These are phyloP conservation scores for Physcia stellaris DNA, from an alignment of 495 filamentous ascomycete genomes.

Conservation along the genomic window DNA sequence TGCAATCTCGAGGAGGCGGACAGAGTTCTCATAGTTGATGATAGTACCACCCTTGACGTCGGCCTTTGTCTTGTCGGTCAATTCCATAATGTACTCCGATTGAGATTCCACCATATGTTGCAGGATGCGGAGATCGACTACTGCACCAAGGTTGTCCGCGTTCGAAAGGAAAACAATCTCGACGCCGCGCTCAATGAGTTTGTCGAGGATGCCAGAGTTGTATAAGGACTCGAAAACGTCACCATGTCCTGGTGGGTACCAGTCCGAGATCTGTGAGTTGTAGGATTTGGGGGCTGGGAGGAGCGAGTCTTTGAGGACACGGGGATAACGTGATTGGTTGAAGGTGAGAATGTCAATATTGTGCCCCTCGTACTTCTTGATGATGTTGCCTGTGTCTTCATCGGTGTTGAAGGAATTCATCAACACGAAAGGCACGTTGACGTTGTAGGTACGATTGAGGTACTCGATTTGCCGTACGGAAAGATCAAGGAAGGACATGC, in stretches of 20 bases:
- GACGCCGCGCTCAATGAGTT: slow-evolving; percentile 84
- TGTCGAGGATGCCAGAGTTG: slow-evolving; percentile 96
- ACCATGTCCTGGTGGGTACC: slow-evolving; percentile 98
- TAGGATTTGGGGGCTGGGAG: slow-evolving; percentile 86
- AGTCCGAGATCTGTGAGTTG: slow-evolving; percentile 83
- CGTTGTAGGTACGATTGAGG: slow-evolving; percentile 93
- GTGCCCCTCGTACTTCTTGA: slow-evolving; percentile 99
- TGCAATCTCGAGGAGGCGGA: slow-evolving; percentile 92
- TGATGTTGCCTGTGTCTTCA: slow-evolving; percentile 94
- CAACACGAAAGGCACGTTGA: slow-evolving; percentile 96
- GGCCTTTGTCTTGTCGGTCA: slow-evolving; percentile 99
- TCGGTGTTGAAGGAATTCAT: slow-evolving; percentile 99
- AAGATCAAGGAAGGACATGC: slow-evolving; percentile 99
- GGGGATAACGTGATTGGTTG: slow-evolving; percentile 98
- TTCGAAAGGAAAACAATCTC: slow-evolving; percentile 99
- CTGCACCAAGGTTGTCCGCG: slow-evolving; percentile 95
- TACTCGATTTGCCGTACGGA: slow-evolving; percentile 98
- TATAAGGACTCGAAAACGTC: slow-evolving; percentile 99
- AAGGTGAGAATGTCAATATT: slow-evolving; percentile 99
- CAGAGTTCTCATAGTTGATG: slow-evolving; percentile 96
- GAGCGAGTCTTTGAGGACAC: slow-evolving; percentile 95
- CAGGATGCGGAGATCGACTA: slow-evolving; percentile 92
- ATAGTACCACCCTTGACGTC: slow-evolving; percentile 99
- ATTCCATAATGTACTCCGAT: slow-evolving; percentile 98
- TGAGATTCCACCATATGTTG: slow-evolving; percentile 97